Conservation (phyloP, 2,329 filamentous ascomycete species). For the Zymoseptoria pseudotritici region DNA sequence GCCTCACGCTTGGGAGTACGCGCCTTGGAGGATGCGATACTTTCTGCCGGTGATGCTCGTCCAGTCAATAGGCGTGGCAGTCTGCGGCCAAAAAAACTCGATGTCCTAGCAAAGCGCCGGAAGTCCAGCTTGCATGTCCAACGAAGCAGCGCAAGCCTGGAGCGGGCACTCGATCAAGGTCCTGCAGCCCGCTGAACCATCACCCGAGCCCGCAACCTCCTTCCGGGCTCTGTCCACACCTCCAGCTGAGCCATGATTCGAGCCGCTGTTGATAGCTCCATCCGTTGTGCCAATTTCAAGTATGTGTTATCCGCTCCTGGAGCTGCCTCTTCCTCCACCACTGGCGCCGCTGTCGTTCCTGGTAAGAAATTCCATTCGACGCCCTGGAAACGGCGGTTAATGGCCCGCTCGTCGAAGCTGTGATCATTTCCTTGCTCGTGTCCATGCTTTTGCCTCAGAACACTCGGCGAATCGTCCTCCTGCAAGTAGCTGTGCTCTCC, state of each 20-base stretch:
- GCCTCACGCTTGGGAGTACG: slow-evolving; percentile 73
- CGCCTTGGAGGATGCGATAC: slow-evolving; percentile 53
- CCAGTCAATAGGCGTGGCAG: slow-evolving; percentile 43
- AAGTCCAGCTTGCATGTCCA: too few relatives aligned
- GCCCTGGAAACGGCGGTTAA: slow-evolving; percentile 53
- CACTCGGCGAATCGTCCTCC: neutral
- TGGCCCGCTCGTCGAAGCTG: slow-evolving; percentile 49
- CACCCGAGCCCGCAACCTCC: too few relatives aligned
- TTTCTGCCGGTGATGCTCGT: slow-evolving; percentile 63
- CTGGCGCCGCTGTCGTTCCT: slow-evolving; percentile 37
- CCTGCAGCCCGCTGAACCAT: too few relatives aligned
- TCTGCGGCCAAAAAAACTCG: slow-evolving; percentile 31
- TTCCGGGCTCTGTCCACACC: too few relatives aligned
- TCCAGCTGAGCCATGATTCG: too few relatives aligned
- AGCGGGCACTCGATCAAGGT: too few relatives aligned
- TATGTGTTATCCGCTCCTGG: slow-evolving; percentile 41
- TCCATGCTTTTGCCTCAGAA: slow-evolving; percentile 1
- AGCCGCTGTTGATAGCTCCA: too few relatives aligned
- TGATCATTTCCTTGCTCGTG: slow-evolving; percentile 13
- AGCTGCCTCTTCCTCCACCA: slow-evolving; percentile 14
- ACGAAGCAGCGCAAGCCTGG: too few relatives aligned
- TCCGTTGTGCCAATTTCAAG: slow-evolving; percentile 25
- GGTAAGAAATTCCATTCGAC: slow-evolving; percentile 58
- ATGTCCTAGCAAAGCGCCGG: too few relatives aligned
- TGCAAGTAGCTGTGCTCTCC: slow-evolving; percentile 34